These are phyloP conservation scores for Oryza rufipogon DNA, from an alignment of 176 grass and related monocot species.

Conservation along the genomic window DNA sequence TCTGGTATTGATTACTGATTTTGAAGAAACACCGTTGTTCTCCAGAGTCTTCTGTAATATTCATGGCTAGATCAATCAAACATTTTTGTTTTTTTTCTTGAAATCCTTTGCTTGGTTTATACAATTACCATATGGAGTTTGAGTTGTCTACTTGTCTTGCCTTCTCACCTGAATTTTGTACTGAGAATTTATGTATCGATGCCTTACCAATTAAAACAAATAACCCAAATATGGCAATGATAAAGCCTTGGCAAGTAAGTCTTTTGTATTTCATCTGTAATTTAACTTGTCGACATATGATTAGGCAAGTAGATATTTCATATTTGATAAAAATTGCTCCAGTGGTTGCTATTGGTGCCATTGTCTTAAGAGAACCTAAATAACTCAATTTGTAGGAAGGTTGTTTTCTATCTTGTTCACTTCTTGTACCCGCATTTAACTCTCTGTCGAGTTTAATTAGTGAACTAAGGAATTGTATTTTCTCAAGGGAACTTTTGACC, in stretches of 20 bases:
- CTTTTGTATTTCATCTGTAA: not conserved
- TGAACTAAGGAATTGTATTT: constrained; percentile 11
- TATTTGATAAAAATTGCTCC: not conserved
- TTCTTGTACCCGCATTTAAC: not conserved
- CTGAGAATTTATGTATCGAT: not conserved
- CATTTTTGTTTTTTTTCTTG: not conserved
- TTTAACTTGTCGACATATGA: not conserved
- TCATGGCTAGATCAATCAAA: not conserved
- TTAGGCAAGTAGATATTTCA: not conserved
- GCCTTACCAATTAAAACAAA: not conserved
- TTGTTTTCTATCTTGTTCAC: not conserved
- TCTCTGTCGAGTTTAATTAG: constrained; percentile 2
- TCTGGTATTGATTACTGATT: constrained; percentile 20
- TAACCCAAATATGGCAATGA: not conserved
- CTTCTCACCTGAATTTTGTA: constrained; percentile 18
- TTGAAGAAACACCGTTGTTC: constrained; percentile 5
- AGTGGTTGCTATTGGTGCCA: not conserved
- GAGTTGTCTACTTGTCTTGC: not conserved
- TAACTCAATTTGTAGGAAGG: not conserved
- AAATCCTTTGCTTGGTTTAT: not conserved
- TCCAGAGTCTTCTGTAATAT: not conserved
- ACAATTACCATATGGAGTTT: not conserved
- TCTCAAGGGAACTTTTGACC: not conserved
- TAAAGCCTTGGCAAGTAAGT: not conserved
- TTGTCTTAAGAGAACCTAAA: not conserved